These are phyloP conservation scores for Trichosporon coremiiforme DNA, from an alignment of 1,284 basidiomycete genomes.

Conservation along the genomic window DNA sequence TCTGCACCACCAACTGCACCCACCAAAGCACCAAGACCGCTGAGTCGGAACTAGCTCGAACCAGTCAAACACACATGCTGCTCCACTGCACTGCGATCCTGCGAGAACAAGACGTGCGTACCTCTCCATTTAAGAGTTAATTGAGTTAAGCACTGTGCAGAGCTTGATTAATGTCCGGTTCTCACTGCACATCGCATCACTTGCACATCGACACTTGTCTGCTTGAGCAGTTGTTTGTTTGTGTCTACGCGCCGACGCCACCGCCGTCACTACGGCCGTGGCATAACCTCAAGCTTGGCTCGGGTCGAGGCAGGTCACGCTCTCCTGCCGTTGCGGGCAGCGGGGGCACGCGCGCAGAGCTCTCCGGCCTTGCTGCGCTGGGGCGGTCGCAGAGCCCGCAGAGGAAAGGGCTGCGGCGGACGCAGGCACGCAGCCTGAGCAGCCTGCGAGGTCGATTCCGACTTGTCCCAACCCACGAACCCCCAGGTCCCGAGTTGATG, in stretches of 20 bases:
- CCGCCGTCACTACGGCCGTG: neutral
- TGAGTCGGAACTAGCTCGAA: neutral
- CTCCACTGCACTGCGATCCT: neutral
- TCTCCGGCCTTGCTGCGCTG: neutral
- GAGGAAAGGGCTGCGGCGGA: neutral
- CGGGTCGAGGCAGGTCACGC: neutral
- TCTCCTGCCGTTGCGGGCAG: too few species aligned
- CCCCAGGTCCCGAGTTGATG: conserved; percentile 8
- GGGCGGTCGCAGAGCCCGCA: neutral
- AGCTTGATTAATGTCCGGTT: neutral
- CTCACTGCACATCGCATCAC: neutral
- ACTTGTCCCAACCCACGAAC: neutral
- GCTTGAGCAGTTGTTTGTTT: neutral
- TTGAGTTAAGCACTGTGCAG: conserved; percentile 9
- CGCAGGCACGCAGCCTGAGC: neutral
- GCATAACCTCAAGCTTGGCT: neutral
- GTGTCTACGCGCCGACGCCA: neutral
- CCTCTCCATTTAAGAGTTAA: neutral
- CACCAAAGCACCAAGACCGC: neutral
- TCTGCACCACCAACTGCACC: too few species aligned
- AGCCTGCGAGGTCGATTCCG: neutral
- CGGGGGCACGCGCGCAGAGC: neutral
- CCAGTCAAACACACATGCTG: neutral
- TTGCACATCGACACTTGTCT: neutral
- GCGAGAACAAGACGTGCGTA: neutral